Evolutionary conservation across 352 stramenopile genomes (phyloP), one percentile per base, ranked within the genome.

Genomic region (Phytophthora pinifolia): DNA sequence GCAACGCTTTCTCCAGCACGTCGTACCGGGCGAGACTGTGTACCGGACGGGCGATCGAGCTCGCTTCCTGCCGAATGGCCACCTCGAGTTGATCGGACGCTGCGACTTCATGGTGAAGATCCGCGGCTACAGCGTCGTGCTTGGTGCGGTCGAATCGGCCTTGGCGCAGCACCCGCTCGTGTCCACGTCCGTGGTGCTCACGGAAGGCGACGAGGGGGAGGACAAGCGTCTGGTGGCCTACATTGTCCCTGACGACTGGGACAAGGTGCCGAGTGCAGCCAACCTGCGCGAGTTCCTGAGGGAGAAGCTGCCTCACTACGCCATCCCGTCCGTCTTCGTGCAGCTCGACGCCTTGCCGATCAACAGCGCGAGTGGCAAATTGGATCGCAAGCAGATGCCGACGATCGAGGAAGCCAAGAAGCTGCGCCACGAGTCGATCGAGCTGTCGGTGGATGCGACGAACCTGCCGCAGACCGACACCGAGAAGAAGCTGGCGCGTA

Each of bases 91-190:
- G 30, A 86, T 97, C 31, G 94, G 94, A 4, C 83, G 94, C 33
- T 97, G 89, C 58, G 92, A 98, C 69, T 98, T 96, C 52, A 98
- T 98, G 90, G 89, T 98, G 49, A 98, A 98, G 74, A 96, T 98
- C 53, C 83, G 93, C 18, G 94, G 94, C 35, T 98, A 98, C 66
- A 97, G 88, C 37, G 89, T 98, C 4, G 94, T 98, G 22, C 65
- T 98, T 6, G 90, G 89, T 27, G 92, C 92, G 14, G 79, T 98
- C 2, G 91, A 97, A 64, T 89, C 86, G 6, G 90, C 89, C 13
- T 82, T 98, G 29, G 87, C 85, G 30, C 77, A 93, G 65, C 89
- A 95, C 44, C 67, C 76, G 33, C 68, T 87, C 27, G 79, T 97
- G 12, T 92, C 80, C 20, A 96, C 83, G 12, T 89, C 79, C 2